phyloP scores from a whole-genome alignment of 306 rosid genomes.

The Psophocarpus tetragonolobus region DNA sequence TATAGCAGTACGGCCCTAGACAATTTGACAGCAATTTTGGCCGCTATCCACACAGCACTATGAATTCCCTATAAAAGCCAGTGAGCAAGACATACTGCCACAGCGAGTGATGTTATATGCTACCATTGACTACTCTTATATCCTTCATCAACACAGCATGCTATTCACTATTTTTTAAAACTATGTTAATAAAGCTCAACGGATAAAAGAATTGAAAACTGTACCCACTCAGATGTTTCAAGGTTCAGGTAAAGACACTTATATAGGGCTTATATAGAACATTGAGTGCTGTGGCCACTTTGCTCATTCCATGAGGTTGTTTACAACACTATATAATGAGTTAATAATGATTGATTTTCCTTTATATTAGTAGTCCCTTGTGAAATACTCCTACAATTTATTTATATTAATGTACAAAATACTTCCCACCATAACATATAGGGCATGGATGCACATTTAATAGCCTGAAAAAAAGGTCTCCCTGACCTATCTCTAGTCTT shows the following conservation, averaged over 20 bases:
- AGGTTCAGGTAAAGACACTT: not conserved
- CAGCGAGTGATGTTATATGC: not conserved
- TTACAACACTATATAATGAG: not conserved
- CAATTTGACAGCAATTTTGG: not conserved
- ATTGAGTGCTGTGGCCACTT: not conserved
- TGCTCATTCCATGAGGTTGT: not conserved
- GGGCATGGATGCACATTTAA: not conserved
- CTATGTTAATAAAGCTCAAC: not conserved
- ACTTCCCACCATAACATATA: not conserved
- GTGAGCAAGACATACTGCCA: not conserved
- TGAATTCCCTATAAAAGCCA: not conserved
- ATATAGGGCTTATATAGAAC: not conserved
- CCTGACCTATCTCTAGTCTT: not conserved
- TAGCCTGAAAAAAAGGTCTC: not conserved
- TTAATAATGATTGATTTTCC: constrained; percentile 3
- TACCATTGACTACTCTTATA: not conserved
- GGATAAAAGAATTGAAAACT: not conserved
- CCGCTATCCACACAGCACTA: not conserved
- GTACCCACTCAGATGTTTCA: not conserved
- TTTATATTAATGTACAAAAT: not conserved
- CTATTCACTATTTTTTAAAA: not conserved
- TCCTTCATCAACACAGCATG: not conserved
- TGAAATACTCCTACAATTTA: not conserved
- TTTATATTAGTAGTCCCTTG: not conserved
- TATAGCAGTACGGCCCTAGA: not conserved